A percentile compares a stretch with the other conserved stretches of the same genome.
phyloP scores from a whole-genome alignment of 1,284 basidiomycete species.

The Cutaneotrichosporon cavernicola region DNA sequence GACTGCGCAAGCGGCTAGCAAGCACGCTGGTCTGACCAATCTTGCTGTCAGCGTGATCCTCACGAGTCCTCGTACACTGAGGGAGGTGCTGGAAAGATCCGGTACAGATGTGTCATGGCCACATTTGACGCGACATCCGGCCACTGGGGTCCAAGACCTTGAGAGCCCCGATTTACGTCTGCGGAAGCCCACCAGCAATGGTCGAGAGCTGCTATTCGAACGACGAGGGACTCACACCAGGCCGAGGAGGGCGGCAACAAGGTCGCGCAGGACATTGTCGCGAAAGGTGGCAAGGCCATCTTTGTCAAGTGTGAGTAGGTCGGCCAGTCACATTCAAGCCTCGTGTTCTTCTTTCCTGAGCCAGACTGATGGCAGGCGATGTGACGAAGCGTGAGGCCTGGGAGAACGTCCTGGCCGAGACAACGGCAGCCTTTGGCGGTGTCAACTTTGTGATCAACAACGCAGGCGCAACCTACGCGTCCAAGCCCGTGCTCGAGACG shows the following conservation, averaged over 20 bases:
- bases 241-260: slow-evolving; percentile 19
- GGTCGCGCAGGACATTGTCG: slow-evolving; percentile 18
- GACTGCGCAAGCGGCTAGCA: too few relatives aligned
- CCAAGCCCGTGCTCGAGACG: slow-evolving; percentile 26
- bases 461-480: slow-evolving; percentile 27
- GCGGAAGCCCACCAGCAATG: too few relatives aligned
- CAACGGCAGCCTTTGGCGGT: slow-evolving; percentile 19
- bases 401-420: slow-evolving; percentile 17
- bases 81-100: too few relatives aligned
- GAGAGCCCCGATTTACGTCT: not conserved
- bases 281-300: slow-evolving; percentile 17
- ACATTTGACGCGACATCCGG: too few relatives aligned
- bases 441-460: slow-evolving; percentile 29
- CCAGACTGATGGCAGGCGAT: slow-evolving; percentile 9
- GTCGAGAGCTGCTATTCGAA: too few relatives aligned
- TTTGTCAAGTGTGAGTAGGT: slow-evolving; percentile 14
- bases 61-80: too few relatives aligned
- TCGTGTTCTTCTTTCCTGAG: too few relatives aligned
- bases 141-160: not conserved
- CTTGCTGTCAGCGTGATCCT: too few relatives aligned
- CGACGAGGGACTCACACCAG: slow-evolving; percentile 10
- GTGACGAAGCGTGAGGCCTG: slow-evolving; percentile 21
- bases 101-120: too few relatives aligned
- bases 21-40: too few relatives aligned
- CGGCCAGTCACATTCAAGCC: not conserved